Conservation (phyloP, 768 basidiomycete genomes). For the Suillus americanus region DNA sequence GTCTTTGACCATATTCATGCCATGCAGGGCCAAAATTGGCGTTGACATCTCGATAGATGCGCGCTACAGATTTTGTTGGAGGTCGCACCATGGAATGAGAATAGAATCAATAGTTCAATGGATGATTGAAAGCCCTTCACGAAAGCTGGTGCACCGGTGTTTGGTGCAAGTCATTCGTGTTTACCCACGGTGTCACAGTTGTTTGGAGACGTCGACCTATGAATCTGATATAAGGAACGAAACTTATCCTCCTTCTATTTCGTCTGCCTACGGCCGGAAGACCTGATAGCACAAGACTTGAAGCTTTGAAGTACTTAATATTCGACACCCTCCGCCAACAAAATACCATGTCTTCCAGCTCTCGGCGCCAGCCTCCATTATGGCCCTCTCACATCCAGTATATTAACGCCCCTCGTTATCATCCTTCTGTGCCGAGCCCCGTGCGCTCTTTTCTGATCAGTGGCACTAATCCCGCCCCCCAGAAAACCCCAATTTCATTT, state of each 20-base stretch:
- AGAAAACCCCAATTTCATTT: slow-evolving; percentile 7
- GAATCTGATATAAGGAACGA: neutral
- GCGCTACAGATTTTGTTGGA: slow-evolving; percentile 75
- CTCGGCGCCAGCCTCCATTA: slow-evolving; percentile 29
- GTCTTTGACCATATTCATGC: slow-evolving; percentile 86
- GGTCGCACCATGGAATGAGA: slow-evolving; percentile 62
- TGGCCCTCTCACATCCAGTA: slow-evolving; percentile 62
- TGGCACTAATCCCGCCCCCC: slow-evolving; percentile 18
- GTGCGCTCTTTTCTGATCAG: slow-evolving; percentile 40
- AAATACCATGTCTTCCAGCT: slow-evolving; percentile 11
- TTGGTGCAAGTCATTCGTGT: neutral
- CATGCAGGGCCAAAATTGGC: slow-evolving; percentile 83
- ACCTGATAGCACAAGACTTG: neutral
- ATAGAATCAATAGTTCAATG: slow-evolving; percentile 10
- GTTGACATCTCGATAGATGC: slow-evolving; percentile 89
- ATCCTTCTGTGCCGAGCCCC: slow-evolving; percentile 53
- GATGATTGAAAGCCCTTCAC: slow-evolving; percentile 9
- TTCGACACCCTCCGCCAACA: neutral
- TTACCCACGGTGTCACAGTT: slow-evolving; percentile 34
- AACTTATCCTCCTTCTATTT: neutral
- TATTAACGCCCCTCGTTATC: slow-evolving; percentile 49
- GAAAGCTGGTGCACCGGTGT: slow-evolving; percentile 6
- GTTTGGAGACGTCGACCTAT: neutral
- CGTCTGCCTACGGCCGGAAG: neutral
- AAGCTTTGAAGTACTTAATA: neutral